Evolutionary conservation across 225 moss, liverwort and hornwort genomes (phyloP), one percentile per base, ranked within the genome.

Genomic region (Polytrichum formosum): DNA sequence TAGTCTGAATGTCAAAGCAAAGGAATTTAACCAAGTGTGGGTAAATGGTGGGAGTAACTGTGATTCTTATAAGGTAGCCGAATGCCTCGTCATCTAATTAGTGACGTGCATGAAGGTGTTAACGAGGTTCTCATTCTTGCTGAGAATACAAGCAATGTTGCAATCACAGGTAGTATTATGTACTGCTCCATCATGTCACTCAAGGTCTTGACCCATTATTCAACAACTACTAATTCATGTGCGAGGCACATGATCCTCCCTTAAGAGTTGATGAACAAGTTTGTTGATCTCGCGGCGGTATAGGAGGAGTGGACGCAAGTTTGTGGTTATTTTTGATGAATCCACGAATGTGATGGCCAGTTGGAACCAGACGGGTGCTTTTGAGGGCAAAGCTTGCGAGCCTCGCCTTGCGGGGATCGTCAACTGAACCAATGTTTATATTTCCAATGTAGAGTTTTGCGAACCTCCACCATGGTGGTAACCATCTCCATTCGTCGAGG

Each of bases 321-420:
- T 73, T 20, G 73, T 73, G 53, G 53, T 55, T 6, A 65, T 22
- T n/a, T 73, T 73, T 22, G 56, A 53, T 26, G 54, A 73, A 54
- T 54, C 20, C 25, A 73, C 55, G 54, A 73, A 73, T 56, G 56
- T 28, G 28, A 56, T 73, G 65, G 65, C 27, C 4, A 73, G 72
- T 23, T 73, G 72, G 72, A 73, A 73, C 26, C 37, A 73, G 21
- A 73, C 73, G 9, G 73, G 73, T 19, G 53, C 64, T 53, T 73
- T 65, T 65, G 29, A 55, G 17, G 73, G 73, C 64, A 56, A 73
- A 28, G 65, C 55, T 21, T 73, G 65, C 65, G 29, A 55, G 20
- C 65, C 73, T n/a, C 55, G 73, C 5, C 27, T 73, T 27, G 53
- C 56, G 6, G 73, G 28, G 6, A 54, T 73, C 17, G 25, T 55